Evolutionary conservation across 805 yeast genomes (phyloP).

Genomic region (Metschnikowia lunata): DNA sequence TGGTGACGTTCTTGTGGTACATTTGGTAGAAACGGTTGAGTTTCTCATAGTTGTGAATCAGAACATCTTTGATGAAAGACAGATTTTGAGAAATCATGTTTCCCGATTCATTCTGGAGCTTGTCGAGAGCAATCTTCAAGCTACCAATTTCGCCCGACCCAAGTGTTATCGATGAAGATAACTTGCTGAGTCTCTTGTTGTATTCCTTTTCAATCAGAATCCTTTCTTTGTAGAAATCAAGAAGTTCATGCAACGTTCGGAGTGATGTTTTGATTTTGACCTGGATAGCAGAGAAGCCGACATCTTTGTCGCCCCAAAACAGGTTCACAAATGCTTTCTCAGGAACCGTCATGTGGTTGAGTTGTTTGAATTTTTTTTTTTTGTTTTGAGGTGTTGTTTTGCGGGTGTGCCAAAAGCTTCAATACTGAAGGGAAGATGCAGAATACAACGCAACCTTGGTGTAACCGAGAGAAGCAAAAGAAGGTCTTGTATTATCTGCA

Average conservation of each 20-base stretch:
- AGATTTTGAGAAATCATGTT: constrained; percentile 55
- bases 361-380: not conserved
- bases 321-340: constrained; percentile 37
- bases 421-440: not conserved
- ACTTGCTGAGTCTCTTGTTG: constrained; percentile 46
- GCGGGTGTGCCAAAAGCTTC: not conserved
- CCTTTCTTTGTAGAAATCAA: constrained; percentile 37
- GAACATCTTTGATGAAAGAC: constrained; percentile 48
- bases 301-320: constrained; percentile 65
- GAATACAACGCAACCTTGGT: no score
- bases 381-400: not conserved
- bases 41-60: constrained; percentile 45
- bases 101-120: constrained; percentile 53
- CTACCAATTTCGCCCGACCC: constrained; percentile 61
- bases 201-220: constrained; percentile 71
- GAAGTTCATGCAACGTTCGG: constrained; percentile 43
- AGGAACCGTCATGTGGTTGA: constrained; percentile 7
- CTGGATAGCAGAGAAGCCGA: constrained; percentile 53
- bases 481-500: no score
- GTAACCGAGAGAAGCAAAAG: no score
- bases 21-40: constrained; percentile 48
- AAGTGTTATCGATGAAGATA: constrained; percentile 43
- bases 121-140: constrained; percentile 55
- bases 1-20: constrained; percentile 50
- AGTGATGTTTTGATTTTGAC: constrained; percentile 56